A percentile compares a stretch with the other conserved stretches of the same genome.
Conservation (phyloP, 495 filamentous ascomycete genomes). For the Viridothelium virens region DNA sequence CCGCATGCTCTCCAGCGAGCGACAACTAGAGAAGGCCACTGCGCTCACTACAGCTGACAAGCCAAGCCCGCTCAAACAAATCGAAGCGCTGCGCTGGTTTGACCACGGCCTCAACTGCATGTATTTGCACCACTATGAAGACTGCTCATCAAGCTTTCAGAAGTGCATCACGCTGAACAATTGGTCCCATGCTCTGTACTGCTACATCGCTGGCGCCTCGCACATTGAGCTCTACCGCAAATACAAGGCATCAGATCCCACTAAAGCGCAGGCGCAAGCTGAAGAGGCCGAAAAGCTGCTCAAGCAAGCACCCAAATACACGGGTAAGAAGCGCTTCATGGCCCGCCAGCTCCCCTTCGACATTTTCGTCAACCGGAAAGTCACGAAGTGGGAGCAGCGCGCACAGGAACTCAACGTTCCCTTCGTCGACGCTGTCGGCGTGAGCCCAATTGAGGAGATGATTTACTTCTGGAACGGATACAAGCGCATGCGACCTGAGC, state of each 20-base stretch:
- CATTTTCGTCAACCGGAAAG: conserved; percentile 73
- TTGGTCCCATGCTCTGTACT: conserved; percentile 86
- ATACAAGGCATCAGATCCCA: conserved; percentile 44
- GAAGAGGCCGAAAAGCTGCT: conserved; percentile 61
- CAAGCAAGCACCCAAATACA: conserved; percentile 60
- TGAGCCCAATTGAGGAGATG: conserved; percentile 86
- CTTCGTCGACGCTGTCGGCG: conserved; percentile 73
- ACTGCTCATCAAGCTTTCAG: conserved; percentile 61
- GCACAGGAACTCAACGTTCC: conserved; percentile 59
- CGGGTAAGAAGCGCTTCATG: conserved; percentile 85
- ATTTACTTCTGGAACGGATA: conserved; percentile 86
- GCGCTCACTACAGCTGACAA: conserved; percentile 48
- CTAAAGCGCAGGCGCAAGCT: conserved; percentile 46
- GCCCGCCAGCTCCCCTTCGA: conserved; percentile 84
- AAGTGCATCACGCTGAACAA: conserved; percentile 69
- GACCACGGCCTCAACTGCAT: conserved; percentile 74
- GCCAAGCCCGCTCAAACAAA: conserved; percentile 75
- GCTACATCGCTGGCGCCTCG: conserved; percentile 73
- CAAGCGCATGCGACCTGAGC: conserved; percentile 62
- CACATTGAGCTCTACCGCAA: conserved; percentile 75
- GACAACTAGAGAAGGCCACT: conserved; percentile 60
- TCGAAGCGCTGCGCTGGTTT: conserved; percentile 71
- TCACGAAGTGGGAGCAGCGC: conserved; percentile 82
- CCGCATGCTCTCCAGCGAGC: conserved; percentile 62
- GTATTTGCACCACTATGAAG: conserved; percentile 65